Evolutionary conservation across 345 rosid genomes (phyloP).

Genomic region (Dipteronia dyeriana): DNA sequence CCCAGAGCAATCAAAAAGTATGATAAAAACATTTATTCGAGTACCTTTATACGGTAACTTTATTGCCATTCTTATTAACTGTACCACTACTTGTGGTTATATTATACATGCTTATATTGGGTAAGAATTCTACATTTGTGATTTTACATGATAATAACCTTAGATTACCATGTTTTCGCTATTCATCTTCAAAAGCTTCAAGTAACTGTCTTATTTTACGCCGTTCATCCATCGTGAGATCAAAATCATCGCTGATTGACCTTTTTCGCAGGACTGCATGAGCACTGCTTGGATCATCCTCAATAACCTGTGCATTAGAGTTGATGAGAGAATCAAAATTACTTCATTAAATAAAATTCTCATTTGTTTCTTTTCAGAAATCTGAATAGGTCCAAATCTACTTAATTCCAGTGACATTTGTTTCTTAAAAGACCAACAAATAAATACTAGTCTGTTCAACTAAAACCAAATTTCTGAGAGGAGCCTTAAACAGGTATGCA

Average conservation of each 20-base stretch:
- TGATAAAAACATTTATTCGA: too few relatives aligned
- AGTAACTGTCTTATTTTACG: constrained; percentile 56
- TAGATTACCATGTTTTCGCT: not conserved
- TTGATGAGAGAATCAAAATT: not conserved
- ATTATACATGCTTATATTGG: constrained; percentile 7
- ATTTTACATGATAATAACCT: constrained; percentile 11
- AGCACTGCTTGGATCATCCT: constrained; percentile 40
- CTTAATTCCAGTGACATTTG: not conserved
- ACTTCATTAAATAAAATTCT: not conserved
- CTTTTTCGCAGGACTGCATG: constrained; percentile 49
- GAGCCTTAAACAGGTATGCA: not conserved
- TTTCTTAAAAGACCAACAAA: not conserved
- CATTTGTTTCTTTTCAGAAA: not conserved
- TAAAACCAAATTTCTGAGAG: not conserved
- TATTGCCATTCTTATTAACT: constrained; percentile 17
- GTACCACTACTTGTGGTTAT: not conserved
- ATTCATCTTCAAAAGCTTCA: constrained; percentile 48
- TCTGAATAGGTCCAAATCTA: not conserved
- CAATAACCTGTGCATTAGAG: constrained; percentile 46
- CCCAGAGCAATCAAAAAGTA: not conserved
- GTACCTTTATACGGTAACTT: not conserved
- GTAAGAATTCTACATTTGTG: not conserved
- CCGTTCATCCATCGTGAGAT: constrained; percentile 59
- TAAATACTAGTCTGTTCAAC: not conserved
- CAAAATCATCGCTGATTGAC: constrained; percentile 57